Evolutionary conservation across 2,329 filamentous ascomycete species (phyloP), one percentile per base, ranked within the genome.

Genomic region (Ophidiomyces ophidiicola): DNA sequence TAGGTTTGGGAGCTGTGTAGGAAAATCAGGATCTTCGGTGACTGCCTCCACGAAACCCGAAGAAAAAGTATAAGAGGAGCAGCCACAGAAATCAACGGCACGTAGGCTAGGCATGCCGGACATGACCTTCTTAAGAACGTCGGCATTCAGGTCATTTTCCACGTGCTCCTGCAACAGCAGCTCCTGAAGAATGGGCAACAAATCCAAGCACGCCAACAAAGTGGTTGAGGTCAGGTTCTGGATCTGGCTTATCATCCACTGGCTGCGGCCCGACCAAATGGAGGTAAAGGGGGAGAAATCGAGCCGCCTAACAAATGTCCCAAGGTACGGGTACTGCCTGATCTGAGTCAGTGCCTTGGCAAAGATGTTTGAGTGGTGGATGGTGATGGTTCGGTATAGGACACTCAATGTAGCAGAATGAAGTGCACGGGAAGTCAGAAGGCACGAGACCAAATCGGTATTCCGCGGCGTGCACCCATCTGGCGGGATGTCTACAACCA

Each of bases 211-310:
- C 56, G 77, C 69, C 37, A 80, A 62, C 33, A 90, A 68, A 4
- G 82, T 88, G 53, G 75, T 72, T 10, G 79, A 69, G 14, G 82
- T 88, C 51, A 90, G 60, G 60, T 87, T 86, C 53, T 75, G 76
- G 42, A 82, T 82, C 58, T 81, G 72, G 15, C 73, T 71, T 43
- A 83, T 78, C 70, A 85, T 80, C 57, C 77, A 76, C 48, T 77
- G 79, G 11, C 80, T 84, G 44, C 74, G 73, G 53, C 86, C 85
- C 46, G 85, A 69, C 40, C 80, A 80, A 39, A 80, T 76, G 15
- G 82, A 82, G 56, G 84, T 87, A 62, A 87, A 87, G 65, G 87
- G 82, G 46, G 81, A 86, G 53, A 90, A 87, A 62, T 90, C 83
- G 32, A 88, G 66, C 36, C 83, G 78, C 42, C 80, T 76, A 31